These are phyloP conservation scores for Saccharomycopsis javanensis DNA, from an alignment of 805 yeast species.

Conservation along the genomic window DNA sequence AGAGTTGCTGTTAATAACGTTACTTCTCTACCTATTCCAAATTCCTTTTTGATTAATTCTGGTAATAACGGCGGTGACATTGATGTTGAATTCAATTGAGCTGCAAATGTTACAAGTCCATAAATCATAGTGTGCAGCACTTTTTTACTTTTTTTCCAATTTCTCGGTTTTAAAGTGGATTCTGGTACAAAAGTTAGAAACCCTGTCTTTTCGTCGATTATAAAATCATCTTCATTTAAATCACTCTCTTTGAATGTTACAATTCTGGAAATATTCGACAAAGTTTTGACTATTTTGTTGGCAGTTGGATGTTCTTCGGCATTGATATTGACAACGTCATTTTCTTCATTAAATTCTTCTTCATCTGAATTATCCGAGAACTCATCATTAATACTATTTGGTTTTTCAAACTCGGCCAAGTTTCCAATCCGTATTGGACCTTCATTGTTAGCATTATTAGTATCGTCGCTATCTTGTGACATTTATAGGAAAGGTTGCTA, in stretches of 20 bases:
- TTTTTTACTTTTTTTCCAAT: constrained; percentile 31
- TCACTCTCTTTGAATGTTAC: not conserved
- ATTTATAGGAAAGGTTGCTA: not conserved
- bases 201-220: not conserved
- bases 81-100: constrained; percentile 43
- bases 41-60: constrained; percentile 28
- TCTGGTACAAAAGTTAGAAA: not conserved
- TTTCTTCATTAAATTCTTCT: not conserved
- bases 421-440: not conserved
- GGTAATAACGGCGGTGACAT: constrained; percentile 32
- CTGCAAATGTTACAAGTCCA: constrained; percentile 33
- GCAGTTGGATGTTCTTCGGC: not conserved
- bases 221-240: not conserved
- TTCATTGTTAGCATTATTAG: not conserved
- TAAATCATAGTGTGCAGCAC: constrained; percentile 31
- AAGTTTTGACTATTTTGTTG: not conserved
- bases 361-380: not conserved
- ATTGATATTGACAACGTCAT: not conserved
- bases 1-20: constrained; percentile 47
- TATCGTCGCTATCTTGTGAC: not conserved
- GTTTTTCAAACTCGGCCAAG: not conserved
- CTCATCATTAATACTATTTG: not conserved
- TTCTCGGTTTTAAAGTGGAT: constrained; percentile 27
- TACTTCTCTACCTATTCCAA: constrained; percentile 36
- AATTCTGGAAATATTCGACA: not conserved